Percentiles rank a stretch among this genome's conserved stretches.
phyloP scores from a whole-genome alignment of 2,329 filamentous ascomycete species.

The Chrysoporthe cubensis region DNA sequence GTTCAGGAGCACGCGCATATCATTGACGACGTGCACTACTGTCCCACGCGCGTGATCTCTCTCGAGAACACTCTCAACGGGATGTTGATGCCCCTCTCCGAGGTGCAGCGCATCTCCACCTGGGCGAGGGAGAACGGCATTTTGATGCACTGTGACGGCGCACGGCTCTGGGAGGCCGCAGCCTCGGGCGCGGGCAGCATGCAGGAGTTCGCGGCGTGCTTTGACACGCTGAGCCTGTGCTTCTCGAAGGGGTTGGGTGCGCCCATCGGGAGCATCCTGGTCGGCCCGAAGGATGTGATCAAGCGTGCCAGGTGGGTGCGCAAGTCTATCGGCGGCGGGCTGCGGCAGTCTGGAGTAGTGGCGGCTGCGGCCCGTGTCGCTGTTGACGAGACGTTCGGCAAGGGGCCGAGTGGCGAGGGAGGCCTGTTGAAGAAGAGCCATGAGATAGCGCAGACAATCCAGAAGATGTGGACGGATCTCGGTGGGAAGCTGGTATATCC shows the following conservation, averaged over 20 bases:
- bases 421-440: slow-evolving; percentile 67
- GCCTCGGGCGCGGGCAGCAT: slow-evolving; percentile 48
- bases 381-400: slow-evolving; percentile 77
- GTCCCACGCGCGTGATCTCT: slow-evolving; percentile 79
- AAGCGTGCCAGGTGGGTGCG: slow-evolving; percentile 74
- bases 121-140: slow-evolving; percentile 64
- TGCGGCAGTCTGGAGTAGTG: slow-evolving; percentile 76
- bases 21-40: slow-evolving; percentile 73
- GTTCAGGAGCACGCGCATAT: slow-evolving; percentile 68
- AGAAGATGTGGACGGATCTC: slow-evolving; percentile 64
- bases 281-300: slow-evolving; percentile 56
- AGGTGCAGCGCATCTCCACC: slow-evolving; percentile 68
- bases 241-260: slow-evolving; percentile 59
- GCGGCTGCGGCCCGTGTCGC: slow-evolving; percentile 76
- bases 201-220: slow-evolving; percentile 47
- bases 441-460: slow-evolving; percentile 64
- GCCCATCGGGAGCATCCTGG: slow-evolving; percentile 53
- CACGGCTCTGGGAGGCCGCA: slow-evolving; percentile 55
- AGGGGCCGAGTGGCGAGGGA: slow-evolving; percentile 58
- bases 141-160: slow-evolving; percentile 55
- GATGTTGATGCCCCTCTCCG: slow-evolving; percentile 74
- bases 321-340: slow-evolving; percentile 79
- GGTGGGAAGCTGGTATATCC: slow-evolving; percentile 72
- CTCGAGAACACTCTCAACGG: slow-evolving; percentile 87
- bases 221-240: slow-evolving; percentile 63